A percentile compares a stretch with the other conserved stretches of the same genome.
These are phyloP conservation scores for Huntiella omanensis DNA, from an alignment of 2,329 filamentous ascomycete genomes.

Conservation along the genomic window DNA sequence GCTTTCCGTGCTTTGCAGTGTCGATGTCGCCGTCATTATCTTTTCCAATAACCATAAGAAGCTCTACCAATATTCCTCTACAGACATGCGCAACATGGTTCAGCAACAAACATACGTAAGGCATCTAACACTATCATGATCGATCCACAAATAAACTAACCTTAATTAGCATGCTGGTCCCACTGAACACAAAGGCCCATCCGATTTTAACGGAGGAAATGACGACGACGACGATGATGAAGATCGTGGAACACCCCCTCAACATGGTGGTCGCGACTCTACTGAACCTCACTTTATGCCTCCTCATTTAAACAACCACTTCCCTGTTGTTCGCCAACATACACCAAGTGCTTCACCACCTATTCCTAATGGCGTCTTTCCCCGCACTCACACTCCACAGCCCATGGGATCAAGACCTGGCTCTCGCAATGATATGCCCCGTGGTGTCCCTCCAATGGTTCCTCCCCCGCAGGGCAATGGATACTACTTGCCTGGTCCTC, in stretches of 20 bases:
- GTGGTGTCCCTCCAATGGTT: conserved; percentile 14
- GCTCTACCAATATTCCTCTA: conserved; percentile 90
- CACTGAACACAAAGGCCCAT: conserved; percentile 90
- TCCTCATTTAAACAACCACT: conserved; percentile 46
- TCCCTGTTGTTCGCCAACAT: conserved; percentile 63
- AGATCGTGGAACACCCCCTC: conserved; percentile 53
- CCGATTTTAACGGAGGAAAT: conserved; percentile 73
- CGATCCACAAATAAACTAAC: conserved; percentile 11
- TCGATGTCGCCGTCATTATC: conserved; percentile 96
- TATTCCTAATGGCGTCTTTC: conserved; percentile 53
- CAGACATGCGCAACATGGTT: conserved; percentile 82
- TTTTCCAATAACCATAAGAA: conserved; percentile 93
- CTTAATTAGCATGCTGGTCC: conserved; percentile 60
- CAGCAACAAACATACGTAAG: conserved; percentile 78
- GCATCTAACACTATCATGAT: conserved; percentile 15
- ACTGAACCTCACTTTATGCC: conserved; percentile 44
- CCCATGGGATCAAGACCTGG: conserved; percentile 14
- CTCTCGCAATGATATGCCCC: conserved; percentile 19
- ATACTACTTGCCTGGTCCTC: conserved; percentile 12
- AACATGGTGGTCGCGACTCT: conserved; percentile 32
- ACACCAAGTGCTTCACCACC: conserved; percentile 80
- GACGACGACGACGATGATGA: conserved; percentile 75
- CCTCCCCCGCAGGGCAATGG: conserved; percentile 14
- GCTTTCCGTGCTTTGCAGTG: conserved; percentile 90
- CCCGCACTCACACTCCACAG: conserved; percentile 14